These are phyloP conservation scores for Globisporangium megalacanthum DNA, from an alignment of 352 stramenopile species.

Conservation along the genomic window DNA sequence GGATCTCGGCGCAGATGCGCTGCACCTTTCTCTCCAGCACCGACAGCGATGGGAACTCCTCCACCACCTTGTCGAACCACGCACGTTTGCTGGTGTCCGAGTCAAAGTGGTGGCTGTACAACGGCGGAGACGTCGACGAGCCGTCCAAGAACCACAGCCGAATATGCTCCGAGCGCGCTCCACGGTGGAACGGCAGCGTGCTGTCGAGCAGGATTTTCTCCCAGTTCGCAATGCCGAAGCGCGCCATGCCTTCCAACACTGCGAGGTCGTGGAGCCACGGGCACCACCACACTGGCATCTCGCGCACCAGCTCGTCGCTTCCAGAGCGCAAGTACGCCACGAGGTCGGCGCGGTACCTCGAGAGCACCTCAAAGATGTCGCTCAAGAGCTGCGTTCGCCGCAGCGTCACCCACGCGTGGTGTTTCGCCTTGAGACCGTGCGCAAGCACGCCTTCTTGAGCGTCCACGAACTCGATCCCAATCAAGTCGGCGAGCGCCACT, in stretches of 20 bases:
- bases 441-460: slow-evolving; percentile 76
- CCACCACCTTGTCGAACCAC: slow-evolving; percentile 58
- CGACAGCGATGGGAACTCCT: slow-evolving; percentile 72
- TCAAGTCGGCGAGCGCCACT: slow-evolving; percentile 62
- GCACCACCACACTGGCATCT: slow-evolving; percentile 88
- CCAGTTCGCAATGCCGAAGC: slow-evolving; percentile 70
- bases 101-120: slow-evolving; percentile 64
- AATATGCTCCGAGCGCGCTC: slow-evolving; percentile 65
- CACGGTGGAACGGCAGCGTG: slow-evolving; percentile 66
- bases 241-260: slow-evolving; percentile 76
- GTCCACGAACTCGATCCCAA: slow-evolving; percentile 86
- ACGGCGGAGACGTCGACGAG: slow-evolving; percentile 34
- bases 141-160: slow-evolving; percentile 69
- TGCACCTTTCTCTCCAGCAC: slow-evolving; percentile 74
- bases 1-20: slow-evolving; percentile 38
- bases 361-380: slow-evolving; percentile 63
- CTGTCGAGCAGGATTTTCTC: slow-evolving; percentile 63
- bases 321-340: slow-evolving; percentile 55
- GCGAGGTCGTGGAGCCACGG: slow-evolving; percentile 83
- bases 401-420: slow-evolving; percentile 79
- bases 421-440: slow-evolving; percentile 81
- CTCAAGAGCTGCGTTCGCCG: slow-evolving; percentile 68
- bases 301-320: slow-evolving; percentile 41
- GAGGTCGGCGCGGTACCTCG: slow-evolving; percentile 28
- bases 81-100: slow-evolving; percentile 34